Conservation (phyloP, 2,329 filamentous ascomycete species). For the Neoarthrinium moseri region DNA sequence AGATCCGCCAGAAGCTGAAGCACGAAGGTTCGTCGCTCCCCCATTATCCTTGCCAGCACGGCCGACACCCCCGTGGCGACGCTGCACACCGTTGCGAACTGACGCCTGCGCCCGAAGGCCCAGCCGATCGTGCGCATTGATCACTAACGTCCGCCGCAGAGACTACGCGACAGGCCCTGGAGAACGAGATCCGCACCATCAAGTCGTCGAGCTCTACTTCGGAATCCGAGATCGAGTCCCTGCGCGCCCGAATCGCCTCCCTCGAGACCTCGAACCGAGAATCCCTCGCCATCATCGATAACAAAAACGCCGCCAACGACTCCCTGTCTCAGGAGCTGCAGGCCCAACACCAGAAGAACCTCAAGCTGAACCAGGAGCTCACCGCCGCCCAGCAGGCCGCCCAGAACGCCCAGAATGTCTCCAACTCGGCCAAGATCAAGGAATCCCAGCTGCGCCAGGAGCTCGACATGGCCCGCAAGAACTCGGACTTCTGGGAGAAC, state of each 20-base stretch:
- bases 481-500: constrained; percentile 88
- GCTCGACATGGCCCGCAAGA: constrained; percentile 81
- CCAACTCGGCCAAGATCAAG: constrained; percentile 81
- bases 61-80: no score
- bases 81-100: no score
- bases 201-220: constrained; percentile 75
- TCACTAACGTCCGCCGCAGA: constrained; percentile 49
- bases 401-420: constrained; percentile 76
- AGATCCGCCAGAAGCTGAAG: constrained; percentile 76
- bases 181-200: constrained; percentile 77
- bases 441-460: constrained; percentile 90
- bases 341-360: constrained; percentile 82
- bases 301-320: constrained; percentile 84
- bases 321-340: constrained; percentile 83
- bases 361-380: constrained; percentile 81
- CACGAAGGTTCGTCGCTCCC: constrained; percentile 63
- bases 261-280: constrained; percentile 92
- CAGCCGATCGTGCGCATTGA: background rate
- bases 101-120: no score
- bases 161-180: constrained; percentile 69
- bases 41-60: background rate
- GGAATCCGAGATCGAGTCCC: constrained; percentile 69
- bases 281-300: constrained; percentile 82
- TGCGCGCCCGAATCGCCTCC: constrained; percentile 80
- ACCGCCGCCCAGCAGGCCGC: constrained; percentile 78